Evolutionary conservation across 2,329 filamentous ascomycete genomes (phyloP).

Genomic region (Tolypocladium sp.): DNA sequence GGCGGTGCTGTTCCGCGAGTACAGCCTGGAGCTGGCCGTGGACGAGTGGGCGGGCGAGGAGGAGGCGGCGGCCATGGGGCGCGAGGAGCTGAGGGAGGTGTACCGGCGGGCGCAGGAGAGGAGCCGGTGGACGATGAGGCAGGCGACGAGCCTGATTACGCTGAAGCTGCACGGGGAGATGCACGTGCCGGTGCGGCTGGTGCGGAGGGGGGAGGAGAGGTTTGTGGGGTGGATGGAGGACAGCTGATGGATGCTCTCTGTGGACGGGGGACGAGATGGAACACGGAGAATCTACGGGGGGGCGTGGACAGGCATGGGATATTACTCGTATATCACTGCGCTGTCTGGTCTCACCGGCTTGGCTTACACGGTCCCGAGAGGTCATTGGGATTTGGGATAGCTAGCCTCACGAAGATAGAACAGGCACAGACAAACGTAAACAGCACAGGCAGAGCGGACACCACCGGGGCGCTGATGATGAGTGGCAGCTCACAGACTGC

Average conservation of each 20-base stretch:
- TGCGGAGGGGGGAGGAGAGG: constrained; percentile 59
- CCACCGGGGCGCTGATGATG: no score
- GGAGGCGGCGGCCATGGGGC: constrained; percentile 27
- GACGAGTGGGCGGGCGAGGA: constrained; percentile 46
- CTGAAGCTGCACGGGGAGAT: constrained; percentile 56
- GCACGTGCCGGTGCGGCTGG: constrained; percentile 57
- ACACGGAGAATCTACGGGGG: no score
- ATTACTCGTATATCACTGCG: no score
- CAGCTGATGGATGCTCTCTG: neutral
- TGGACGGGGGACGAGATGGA: no score
- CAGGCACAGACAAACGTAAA: no score
- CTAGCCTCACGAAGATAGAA: no score
- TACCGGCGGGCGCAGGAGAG: constrained; percentile 53
- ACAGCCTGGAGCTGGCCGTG: constrained; percentile 63
- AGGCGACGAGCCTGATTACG: constrained; percentile 57
- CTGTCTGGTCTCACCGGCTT: no score
- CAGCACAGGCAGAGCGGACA: no score
- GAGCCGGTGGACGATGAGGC: constrained; percentile 40
- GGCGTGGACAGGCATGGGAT: no score
- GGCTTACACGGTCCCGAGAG: no score
- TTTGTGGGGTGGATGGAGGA: constrained; percentile 39
- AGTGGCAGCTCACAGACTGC: no score
- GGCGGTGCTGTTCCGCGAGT: constrained; percentile 45
- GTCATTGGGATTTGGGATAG: no score
- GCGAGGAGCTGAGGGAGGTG: constrained; percentile 16